Percentiles rank a stretch among this genome's conserved stretches.
Evolutionary conservation across 495 filamentous ascomycete species (phyloP).

Genomic region (Sabuloglossum arenarium): DNA sequence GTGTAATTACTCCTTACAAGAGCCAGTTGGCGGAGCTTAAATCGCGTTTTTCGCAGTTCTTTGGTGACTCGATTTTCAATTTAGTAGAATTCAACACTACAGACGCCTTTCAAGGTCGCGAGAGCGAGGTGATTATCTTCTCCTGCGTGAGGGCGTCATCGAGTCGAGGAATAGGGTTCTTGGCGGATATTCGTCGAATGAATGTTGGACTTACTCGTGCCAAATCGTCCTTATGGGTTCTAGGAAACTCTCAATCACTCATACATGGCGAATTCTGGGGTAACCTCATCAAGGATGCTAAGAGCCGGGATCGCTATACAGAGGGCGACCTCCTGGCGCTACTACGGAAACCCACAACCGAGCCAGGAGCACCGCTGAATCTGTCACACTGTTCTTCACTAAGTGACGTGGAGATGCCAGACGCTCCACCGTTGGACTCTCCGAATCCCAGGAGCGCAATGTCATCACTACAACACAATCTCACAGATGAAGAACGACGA

Average conservation of each 20-base stretch:
- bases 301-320: constrained; percentile 51
- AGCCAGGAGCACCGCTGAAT: neutral
- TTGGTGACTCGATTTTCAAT: constrained; percentile 53
- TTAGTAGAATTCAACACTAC: constrained; percentile 94
- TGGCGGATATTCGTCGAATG: constrained; percentile 96
- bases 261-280: constrained; percentile 79
- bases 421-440: constrained; percentile 10
- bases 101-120: constrained; percentile 90
- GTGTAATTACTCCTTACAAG: constrained; percentile 95
- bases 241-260: constrained; percentile 74
- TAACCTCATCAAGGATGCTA: constrained; percentile 62
- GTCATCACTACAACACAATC: constrained; percentile 7
- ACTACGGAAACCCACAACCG: neutral
- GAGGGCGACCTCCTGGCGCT: constrained; percentile 35
- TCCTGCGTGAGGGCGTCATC: constrained; percentile 85
- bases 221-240: constrained; percentile 84
- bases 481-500: constrained; percentile 1
- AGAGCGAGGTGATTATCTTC: constrained; percentile 96
- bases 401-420: constrained; percentile 25
- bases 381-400: neutral
- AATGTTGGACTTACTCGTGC: constrained; percentile 95
- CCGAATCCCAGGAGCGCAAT: constrained; percentile 7
- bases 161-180: constrained; percentile 86
- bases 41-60: constrained; percentile 41
- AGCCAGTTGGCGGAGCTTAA: constrained; percentile 71